Percentiles rank a stretch among this genome's conserved stretches.
These are phyloP conservation scores for Neodidymelliopsis sp. DNA, from an alignment of 2,329 filamentous ascomycete genomes.

Conservation along the genomic window DNA sequence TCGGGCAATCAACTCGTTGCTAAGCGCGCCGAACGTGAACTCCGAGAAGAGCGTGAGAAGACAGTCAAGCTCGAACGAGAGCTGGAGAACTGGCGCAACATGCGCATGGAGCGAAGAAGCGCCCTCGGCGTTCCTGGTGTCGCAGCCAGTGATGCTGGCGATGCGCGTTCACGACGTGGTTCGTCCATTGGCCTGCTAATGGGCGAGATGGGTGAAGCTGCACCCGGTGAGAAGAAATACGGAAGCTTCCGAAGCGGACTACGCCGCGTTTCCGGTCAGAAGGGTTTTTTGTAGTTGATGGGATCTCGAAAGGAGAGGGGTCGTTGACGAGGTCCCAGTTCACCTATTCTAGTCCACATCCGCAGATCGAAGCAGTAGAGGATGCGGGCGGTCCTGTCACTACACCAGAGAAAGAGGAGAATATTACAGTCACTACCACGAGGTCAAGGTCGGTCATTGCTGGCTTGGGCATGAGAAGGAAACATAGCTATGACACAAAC, in stretches of 20 bases:
- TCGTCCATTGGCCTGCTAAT: conserved; percentile 52
- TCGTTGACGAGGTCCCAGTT: conserved; percentile 41
- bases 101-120: conserved; percentile 67
- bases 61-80: conserved; percentile 83
- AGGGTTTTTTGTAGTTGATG: conserved; percentile 59
- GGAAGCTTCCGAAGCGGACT: conserved; percentile 43
- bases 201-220: conserved; percentile 44
- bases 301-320: conserved; percentile 41
- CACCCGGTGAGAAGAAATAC: conserved; percentile 43
- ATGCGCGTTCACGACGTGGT: conserved; percentile 53
- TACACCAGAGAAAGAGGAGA: conserved; percentile 7
- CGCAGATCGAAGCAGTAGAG: conserved; percentile 40
- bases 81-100: conserved; percentile 78
- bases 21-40: conserved; percentile 86
- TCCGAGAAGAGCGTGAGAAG: conserved; percentile 88
- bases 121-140: conserved; percentile 43
- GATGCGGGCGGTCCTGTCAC: conserved; percentile 22
- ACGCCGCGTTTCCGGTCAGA: conserved; percentile 55
- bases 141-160: conserved; percentile 53
- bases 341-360: conserved; percentile 32
- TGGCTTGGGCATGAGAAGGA: conserved; percentile 14
- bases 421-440: conserved; percentile 12
- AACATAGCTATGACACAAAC: conserved; percentile 15
- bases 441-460: conserved; percentile 14
- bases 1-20: conserved; percentile 80